These are phyloP conservation scores for Dianthus caryophyllus DNA, from an alignment of 148 eudicot genomes.

Conservation along the genomic window DNA sequence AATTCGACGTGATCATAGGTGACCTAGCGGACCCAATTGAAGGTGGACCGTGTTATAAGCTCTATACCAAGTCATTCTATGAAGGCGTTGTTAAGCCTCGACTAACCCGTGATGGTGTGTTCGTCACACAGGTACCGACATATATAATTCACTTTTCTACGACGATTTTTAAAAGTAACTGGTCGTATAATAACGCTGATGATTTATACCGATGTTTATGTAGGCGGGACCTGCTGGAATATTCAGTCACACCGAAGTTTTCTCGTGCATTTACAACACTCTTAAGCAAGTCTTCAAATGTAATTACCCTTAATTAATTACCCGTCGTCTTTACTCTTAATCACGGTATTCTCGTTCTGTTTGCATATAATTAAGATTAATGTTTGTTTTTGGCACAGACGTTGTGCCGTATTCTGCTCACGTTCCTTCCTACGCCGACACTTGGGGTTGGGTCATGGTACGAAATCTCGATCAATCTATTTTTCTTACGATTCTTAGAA, in stretches of 20 bases:
- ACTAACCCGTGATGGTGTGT: conserved; percentile 65
- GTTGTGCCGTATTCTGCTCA: conserved; percentile 97
- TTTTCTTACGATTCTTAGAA: no score
- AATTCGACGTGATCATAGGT: conserved; percentile 76
- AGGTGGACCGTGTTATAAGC: conserved; percentile 96
- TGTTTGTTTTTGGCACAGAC: conserved; percentile 39
- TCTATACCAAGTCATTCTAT: conserved; percentile 87
- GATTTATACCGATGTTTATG: no score
- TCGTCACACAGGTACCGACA: conserved; percentile 75
- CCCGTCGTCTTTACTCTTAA: no score
- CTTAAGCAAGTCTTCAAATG: conserved; percentile 89
- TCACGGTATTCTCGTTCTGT: no score
- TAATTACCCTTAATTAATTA: no score
- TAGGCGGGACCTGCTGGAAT: conserved; percentile 98
- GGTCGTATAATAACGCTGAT: no score
- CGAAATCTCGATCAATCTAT: not conserved
- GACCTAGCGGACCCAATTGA: conserved; percentile 91
- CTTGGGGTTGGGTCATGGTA: conserved; percentile 99
- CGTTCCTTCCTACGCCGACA: conserved; percentile 91
- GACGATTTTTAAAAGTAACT: no score
- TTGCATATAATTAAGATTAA: no score
- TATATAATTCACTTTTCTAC: no score
- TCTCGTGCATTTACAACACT: conserved; percentile 86
- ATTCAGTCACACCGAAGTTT: conserved; percentile 91
- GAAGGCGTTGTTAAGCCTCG: conserved; percentile 66